Evolutionary conservation across 2,329 filamentous ascomycete genomes (phyloP).

Genomic region (Coniochaeta pulveracea): DNA sequence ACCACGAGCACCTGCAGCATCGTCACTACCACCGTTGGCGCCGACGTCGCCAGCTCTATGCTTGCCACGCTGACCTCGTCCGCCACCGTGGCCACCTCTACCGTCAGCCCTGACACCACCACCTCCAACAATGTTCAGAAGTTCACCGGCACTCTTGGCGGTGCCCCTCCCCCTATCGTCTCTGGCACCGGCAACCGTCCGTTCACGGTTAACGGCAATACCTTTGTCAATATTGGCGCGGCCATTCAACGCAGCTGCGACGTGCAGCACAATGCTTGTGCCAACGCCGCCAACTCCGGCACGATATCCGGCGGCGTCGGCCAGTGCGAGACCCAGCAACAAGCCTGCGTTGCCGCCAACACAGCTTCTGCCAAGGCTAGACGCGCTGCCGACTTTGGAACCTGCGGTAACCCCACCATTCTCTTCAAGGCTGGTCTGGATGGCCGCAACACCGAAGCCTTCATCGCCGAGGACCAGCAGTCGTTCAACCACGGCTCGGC

Average conservation of each 20-base stretch:
- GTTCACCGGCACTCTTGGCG: constrained; percentile 28
- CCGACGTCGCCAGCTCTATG: constrained; percentile 2
- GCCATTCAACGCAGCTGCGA: constrained; percentile 31
- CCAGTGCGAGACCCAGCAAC: constrained; percentile 26
- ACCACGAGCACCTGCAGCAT: constrained; percentile 5
- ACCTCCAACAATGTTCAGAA: constrained; percentile 23
- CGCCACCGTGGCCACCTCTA: neutral
- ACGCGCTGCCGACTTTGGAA: constrained; percentile 21
- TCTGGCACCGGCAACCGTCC: constrained; percentile 20
- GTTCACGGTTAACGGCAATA: constrained; percentile 24
- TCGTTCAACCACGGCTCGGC: constrained; percentile 35
- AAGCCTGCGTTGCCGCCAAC: constrained; percentile 12
- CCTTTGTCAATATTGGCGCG: constrained; percentile 26
- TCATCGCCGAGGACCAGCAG: constrained; percentile 26
- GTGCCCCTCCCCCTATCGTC: constrained; percentile 23
- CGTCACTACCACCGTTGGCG: constrained; percentile 7
- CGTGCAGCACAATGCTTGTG: constrained; percentile 32
- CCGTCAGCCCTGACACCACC: constrained; percentile 5
- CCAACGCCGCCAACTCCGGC: constrained; percentile 26
- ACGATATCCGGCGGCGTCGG: constrained; percentile 16
- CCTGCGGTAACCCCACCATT: constrained; percentile 28
- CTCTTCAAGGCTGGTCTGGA: constrained; percentile 30
- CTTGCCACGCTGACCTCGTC: neutral
- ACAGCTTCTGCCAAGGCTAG: constrained; percentile 5
- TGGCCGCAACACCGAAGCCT: constrained; percentile 28